phyloP scores from a whole-genome alignment of 2,329 filamentous ascomycete genomes.

The Graphilbum sp. region DNA sequence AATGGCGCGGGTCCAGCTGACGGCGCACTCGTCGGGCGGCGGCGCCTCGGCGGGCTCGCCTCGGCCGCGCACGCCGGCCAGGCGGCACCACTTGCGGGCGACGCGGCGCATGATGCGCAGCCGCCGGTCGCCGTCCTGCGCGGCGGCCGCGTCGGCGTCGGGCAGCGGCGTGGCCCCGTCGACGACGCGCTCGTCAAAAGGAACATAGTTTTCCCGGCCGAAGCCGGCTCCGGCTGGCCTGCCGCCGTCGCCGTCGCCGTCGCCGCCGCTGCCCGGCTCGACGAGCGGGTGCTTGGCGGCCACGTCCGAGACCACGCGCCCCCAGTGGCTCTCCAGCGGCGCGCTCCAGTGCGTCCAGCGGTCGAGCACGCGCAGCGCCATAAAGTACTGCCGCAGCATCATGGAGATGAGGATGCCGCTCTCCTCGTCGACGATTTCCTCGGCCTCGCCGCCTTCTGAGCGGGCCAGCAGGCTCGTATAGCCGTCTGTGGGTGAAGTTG shows the following conservation, averaged over 20 bases:
- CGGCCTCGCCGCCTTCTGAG: constrained; percentile 57
- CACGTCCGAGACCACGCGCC: constrained; percentile 43
- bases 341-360: constrained; percentile 60
- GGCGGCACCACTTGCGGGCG: constrained; percentile 55
- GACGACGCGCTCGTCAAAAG: constrained; percentile 28
- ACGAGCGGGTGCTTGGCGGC: constrained; percentile 33
- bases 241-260: neutral
- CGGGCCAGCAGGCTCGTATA: constrained; percentile 61
- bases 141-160: constrained; percentile 24
- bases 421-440: constrained; percentile 71
- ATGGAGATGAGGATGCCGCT: constrained; percentile 75
- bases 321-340: constrained; percentile 48
- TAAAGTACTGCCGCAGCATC: constrained; percentile 80
- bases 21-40: constrained; percentile 39
- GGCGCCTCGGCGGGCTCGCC: constrained; percentile 39
- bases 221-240: too few relatives aligned
- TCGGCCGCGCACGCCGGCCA: constrained; percentile 42
- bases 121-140: constrained; percentile 25
- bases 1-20: constrained; percentile 69
- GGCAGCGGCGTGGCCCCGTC: constrained; percentile 18
- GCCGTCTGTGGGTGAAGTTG: constrained; percentile 37
- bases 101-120: constrained; percentile 51
- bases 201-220: too few relatives aligned
- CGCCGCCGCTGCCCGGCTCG: constrained; percentile 14
- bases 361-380: constrained; percentile 66